Evolutionary conservation across 352 stramenopile genomes (phyloP).

Genomic region (Globisporangium viniferum): DNA sequence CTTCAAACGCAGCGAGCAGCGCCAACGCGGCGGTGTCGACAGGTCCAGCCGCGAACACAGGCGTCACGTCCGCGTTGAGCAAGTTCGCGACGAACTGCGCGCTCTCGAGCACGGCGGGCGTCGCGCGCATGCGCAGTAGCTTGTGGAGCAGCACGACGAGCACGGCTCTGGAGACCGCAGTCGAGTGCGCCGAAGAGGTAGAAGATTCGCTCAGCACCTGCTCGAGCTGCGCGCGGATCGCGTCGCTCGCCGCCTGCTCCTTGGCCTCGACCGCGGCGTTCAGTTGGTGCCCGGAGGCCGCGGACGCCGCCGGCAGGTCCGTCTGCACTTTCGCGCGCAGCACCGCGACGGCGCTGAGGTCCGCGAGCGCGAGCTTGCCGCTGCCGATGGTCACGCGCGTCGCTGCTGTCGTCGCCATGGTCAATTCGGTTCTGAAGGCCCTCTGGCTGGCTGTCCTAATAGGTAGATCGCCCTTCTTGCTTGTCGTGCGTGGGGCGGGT

Average conservation of each 20-base stretch:
- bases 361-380: constrained; percentile 51
- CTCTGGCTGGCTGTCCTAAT: not conserved
- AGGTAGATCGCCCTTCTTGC: not conserved
- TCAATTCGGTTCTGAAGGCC: not conserved
- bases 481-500: not conserved
- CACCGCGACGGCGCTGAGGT: constrained; percentile 60
- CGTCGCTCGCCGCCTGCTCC: constrained; percentile 12
- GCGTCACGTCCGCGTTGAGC: constrained; percentile 60
- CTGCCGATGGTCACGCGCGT: constrained; percentile 50
- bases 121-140: constrained; percentile 21
- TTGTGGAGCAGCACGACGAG: constrained; percentile 28
- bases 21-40: constrained; percentile 24
- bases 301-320: constrained; percentile 20
- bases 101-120: constrained; percentile 27
- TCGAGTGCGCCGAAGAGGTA: constrained; percentile 9
- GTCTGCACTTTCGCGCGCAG: constrained; percentile 39
- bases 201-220: constrained; percentile 13
- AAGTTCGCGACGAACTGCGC: constrained; percentile 45
- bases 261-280: constrained; percentile 6
- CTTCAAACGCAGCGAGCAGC: constrained; percentile 29
- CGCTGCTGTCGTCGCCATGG: constrained; percentile 28
- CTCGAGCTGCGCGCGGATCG: constrained; percentile 14
- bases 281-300: constrained; percentile 3
- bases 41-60: constrained; percentile 23
- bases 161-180: constrained; percentile 22